A percentile compares a stretch with the other conserved stretches of the same genome.
Conservation (phyloP, 768 basidiomycete species). For the Mycena floridula region DNA sequence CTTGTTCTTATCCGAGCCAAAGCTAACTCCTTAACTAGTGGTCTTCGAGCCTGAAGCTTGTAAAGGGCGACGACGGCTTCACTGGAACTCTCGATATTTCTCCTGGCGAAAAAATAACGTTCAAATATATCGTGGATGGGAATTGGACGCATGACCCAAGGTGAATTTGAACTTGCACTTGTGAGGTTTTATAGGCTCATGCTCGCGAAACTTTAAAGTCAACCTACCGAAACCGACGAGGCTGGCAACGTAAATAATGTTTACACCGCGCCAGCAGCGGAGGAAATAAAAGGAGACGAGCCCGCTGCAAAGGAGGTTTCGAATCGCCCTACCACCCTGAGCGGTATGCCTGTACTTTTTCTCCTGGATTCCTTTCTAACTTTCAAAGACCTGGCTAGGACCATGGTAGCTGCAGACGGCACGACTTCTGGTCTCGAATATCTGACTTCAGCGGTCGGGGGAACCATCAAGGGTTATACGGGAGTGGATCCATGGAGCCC, state of each 20-base stretch:
- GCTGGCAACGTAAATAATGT: slow-evolving; percentile 71
- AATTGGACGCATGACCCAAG: too few relatives aligned
- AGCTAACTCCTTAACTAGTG: slow-evolving; percentile 36
- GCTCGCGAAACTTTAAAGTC: slow-evolving; percentile 41
- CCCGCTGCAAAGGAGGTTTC: slow-evolving; percentile 4
- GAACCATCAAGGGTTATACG: slow-evolving; percentile 22
- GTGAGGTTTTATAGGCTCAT: too few relatives aligned
- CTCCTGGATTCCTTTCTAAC: slow-evolving; percentile 20
- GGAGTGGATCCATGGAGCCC: slow-evolving; percentile 34
- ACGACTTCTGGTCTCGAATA: slow-evolving; percentile 31
- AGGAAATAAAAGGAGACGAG: slow-evolving; percentile 5
- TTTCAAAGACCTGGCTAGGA: slow-evolving; percentile 26
- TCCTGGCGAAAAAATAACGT: slow-evolving; percentile 56
- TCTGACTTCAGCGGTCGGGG: slow-evolving; percentile 33
- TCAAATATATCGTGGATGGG: slow-evolving; percentile 81
- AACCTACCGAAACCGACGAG: slow-evolving; percentile 53
- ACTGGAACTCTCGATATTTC: slow-evolving; percentile 47
- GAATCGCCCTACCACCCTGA: slow-evolving; percentile 2
- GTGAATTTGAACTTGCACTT: too few relatives aligned
- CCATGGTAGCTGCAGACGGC: slow-evolving; percentile 30
- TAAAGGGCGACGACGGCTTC: slow-evolving; percentile 50
- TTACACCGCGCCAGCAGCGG: slow-evolving; percentile 40
- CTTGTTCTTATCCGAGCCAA: slow-evolving; percentile 1
- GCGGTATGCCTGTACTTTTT: slow-evolving; percentile 15
- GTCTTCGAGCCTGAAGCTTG: slow-evolving; percentile 51